Evolutionary conservation across 176 grass and related monocot species (phyloP).

Genomic region (Luzula sylvatica): DNA sequence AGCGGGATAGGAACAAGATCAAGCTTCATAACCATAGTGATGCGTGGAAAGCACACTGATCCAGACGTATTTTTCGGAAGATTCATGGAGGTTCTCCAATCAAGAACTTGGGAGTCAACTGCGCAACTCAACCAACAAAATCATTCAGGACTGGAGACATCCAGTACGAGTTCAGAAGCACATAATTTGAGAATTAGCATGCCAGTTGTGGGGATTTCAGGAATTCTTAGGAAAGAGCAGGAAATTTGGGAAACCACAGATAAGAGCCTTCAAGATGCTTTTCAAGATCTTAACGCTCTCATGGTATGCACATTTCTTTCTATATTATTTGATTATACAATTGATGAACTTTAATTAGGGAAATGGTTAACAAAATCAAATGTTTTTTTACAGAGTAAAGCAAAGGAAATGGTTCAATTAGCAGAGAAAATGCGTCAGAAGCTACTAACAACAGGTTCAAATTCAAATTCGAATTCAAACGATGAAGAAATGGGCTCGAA

Average conservation of each 20-base stretch:
- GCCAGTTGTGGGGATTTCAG: slow-evolving; percentile 79
- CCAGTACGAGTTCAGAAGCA: neutral
- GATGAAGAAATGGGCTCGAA: slow-evolving; percentile 95
- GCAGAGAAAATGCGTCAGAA: slow-evolving; percentile 95
- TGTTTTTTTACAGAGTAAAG: slow-evolving; percentile 65
- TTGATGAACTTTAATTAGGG: neutral
- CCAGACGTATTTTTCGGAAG: slow-evolving; percentile 76
- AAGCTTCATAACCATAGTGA: slow-evolving; percentile 57
- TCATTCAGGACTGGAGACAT: slow-evolving; percentile 13
- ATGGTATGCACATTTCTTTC: slow-evolving; percentile 46
- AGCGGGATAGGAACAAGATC: slow-evolving; percentile 28
- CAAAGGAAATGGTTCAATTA: slow-evolving; percentile 98
- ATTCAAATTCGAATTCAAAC: slow-evolving; percentile 42
- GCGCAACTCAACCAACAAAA: slow-evolving; percentile 19
- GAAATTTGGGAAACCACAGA: slow-evolving; percentile 92
- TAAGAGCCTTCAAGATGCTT: slow-evolving; percentile 91
- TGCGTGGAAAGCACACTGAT: slow-evolving; percentile 58
- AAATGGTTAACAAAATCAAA: neutral
- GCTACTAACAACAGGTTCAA: slow-evolving; percentile 48
- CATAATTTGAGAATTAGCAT: slow-evolving; percentile 47
- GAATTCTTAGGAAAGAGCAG: slow-evolving; percentile 93
- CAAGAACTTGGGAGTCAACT: slow-evolving; percentile 59
- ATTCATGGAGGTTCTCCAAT: slow-evolving; percentile 65
- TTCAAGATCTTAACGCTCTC: slow-evolving; percentile 96
- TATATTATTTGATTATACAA: slow-evolving; percentile 8